Base-by-base conservation (phyloP, 2,329 filamentous ascomycete species). In the Aureobasidium melanogenum region DNA sequence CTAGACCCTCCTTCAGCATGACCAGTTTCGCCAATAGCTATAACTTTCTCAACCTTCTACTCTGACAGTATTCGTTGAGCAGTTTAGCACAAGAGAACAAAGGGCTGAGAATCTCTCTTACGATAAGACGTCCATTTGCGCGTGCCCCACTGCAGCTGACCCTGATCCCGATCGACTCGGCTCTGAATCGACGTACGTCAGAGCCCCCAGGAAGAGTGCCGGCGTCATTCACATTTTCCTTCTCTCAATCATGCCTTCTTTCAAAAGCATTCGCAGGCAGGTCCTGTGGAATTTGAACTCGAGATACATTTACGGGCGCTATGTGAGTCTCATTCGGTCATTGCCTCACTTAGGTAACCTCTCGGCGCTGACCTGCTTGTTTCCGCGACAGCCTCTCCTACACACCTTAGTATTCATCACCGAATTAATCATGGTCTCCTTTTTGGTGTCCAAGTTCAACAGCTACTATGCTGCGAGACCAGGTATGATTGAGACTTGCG, bases 391-490 rank as follows among this genome's bases (percentile, higher is more conserved):
- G 94, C 93, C 94, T 69, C 80, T 97, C 60, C 79, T 97, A 62
- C 91, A 97, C 78, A 81, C 86, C 63, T 80, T 95, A 70, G 83
- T 97, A 65, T 88, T 96, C 73, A 74, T 97, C 47, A 82, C 96
- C 76, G 88, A 99, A 77, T 89, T 97, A 85, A 86, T 85, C 62
- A 86, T 96, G 74, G 84, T 93, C 64, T 89, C 88, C 67, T 83
- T 94, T 66, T 79, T 99, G 60, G 86, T 87, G 48, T 84, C 89
- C 69, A 89, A 91, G 72, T 99, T 96, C 81, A 97, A 96, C 77
- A 83, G 85, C 67, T 96, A 95, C 79, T 99, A 97, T 83, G 87
- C 90, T 67, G 87, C 91, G 71, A 88, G 89, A 71, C 94, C 93
- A 70, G 80, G 89, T 92, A 81, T 67, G 82, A 32, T 46, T 39